These are phyloP conservation scores for Leccinum subfulvum DNA, from an alignment of 1,284 basidiomycete species.

Conservation along the genomic window DNA sequence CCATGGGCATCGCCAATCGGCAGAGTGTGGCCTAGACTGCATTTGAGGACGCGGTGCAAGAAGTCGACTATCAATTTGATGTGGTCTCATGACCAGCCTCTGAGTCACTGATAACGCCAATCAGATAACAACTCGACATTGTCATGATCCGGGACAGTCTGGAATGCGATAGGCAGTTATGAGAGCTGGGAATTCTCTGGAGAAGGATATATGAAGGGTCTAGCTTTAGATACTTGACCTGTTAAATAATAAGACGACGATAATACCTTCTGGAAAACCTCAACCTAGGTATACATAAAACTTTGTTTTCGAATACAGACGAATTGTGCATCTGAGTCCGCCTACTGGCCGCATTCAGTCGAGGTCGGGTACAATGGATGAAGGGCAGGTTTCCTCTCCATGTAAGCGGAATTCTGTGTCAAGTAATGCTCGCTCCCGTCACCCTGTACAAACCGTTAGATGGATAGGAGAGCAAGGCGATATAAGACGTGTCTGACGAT, in stretches of 20 bases:
- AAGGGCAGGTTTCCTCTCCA: constrained; percentile 25
- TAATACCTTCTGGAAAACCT: neutral
- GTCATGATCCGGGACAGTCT: neutral
- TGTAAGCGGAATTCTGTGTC: constrained; percentile 17
- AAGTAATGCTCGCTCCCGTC: constrained; percentile 24
- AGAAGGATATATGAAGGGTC: neutral
- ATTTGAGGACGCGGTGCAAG: neutral
- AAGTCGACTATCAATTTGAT: neutral
- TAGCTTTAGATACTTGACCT: neutral
- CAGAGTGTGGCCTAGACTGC: neutral
- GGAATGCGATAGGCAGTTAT: neutral
- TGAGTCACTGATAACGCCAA: neutral
- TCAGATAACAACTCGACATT: neutral
- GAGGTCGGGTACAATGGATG: constrained; percentile 20
- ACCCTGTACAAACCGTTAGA: constrained; percentile 22
- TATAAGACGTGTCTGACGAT: constrained; percentile 34
- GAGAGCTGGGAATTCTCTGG: neutral
- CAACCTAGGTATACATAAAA: neutral
- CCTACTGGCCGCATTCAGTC: neutral
- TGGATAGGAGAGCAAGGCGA: constrained; percentile 29
- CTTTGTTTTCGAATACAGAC: neutral
- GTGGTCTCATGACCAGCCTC: neutral
- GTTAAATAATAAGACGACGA: neutral
- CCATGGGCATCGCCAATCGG: neutral
- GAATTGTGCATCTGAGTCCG: neutral